Conservation (phyloP, 768 basidiomycete species). For the Leccinum rimulosum region DNA sequence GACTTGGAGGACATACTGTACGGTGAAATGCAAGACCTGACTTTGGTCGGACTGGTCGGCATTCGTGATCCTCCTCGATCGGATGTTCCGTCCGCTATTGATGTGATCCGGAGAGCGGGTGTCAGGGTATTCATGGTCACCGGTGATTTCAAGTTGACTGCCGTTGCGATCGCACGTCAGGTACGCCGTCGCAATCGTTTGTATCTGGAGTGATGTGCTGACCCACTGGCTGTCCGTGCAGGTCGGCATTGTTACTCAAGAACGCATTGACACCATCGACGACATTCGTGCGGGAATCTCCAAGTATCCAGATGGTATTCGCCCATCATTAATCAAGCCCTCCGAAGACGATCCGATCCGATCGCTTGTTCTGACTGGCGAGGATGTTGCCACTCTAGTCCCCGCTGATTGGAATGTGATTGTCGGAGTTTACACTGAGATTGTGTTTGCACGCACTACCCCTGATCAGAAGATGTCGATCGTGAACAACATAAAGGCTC, state of each 20-base stretch:
- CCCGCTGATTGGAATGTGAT: slow-evolving; percentile 40
- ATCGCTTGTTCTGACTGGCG: slow-evolving; percentile 44
- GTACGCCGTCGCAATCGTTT: slow-evolving; percentile 27
- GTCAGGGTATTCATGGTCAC: slow-evolving; percentile 57
- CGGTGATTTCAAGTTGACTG: slow-evolving; percentile 54
- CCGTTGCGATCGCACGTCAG: slow-evolving; percentile 47
- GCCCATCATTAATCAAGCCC: slow-evolving; percentile 33
- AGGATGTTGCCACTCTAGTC: slow-evolving; percentile 38
- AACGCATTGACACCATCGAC: slow-evolving; percentile 35
- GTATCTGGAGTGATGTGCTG: not conserved
- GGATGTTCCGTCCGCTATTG: slow-evolving; percentile 46
- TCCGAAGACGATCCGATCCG: slow-evolving; percentile 36
- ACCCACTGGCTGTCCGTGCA: slow-evolving; percentile 12
- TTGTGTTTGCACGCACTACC: slow-evolving; percentile 54
- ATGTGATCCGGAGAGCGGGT: slow-evolving; percentile 47
- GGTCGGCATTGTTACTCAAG: slow-evolving; percentile 43
- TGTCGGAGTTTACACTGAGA: slow-evolving; percentile 37
- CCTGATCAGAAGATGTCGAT: slow-evolving; percentile 60
- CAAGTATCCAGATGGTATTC: slow-evolving; percentile 16
- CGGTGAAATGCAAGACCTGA: slow-evolving; percentile 37
- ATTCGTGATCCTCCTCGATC: slow-evolving; percentile 56
- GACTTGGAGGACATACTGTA: slow-evolving; percentile 39
- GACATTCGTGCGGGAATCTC: slow-evolving; percentile 24
- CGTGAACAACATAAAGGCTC: slow-evolving; percentile 49
- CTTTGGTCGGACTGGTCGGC: slow-evolving; percentile 50